phyloP scores from a whole-genome alignment of 2,329 filamentous ascomycete species.

The Alternaria sp. region DNA sequence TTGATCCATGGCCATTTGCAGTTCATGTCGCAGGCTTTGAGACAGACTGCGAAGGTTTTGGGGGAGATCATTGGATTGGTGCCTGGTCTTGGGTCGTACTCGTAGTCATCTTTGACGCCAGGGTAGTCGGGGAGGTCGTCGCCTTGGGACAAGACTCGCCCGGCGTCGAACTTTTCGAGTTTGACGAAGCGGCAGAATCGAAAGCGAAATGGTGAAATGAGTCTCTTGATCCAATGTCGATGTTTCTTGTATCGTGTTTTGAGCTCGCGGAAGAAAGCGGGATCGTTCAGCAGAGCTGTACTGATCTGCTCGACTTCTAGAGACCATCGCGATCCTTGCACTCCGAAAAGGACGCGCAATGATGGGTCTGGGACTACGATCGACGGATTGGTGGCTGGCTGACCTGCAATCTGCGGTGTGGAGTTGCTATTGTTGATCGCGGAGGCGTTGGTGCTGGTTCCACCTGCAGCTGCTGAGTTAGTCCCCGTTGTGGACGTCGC shows the following conservation, averaged over 20 bases:
- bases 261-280: not conserved
- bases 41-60: not conserved
- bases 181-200: not conserved
- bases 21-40: not conserved
- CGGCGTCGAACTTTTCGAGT: not conserved
- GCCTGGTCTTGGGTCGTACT: not conserved
- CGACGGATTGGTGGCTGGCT: not conserved
- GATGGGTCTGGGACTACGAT: not conserved
- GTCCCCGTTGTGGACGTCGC: too few relatives aligned
- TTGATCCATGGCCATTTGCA: not conserved
- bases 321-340: not conserved
- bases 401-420: rapidly evolving
- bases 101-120: not conserved
- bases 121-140: not conserved
- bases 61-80: not conserved
- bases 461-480: too few relatives aligned
- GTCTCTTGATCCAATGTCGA: not conserved
- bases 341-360: not conserved
- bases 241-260: not conserved
- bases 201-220: not conserved
- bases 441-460: not conserved
- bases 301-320: not conserved
- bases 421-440: rapidly evolving
- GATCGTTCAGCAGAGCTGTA: not conserved
- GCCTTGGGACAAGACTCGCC: not conserved